Conservation (phyloP, 768 basidiomycete species). For the Tricholoma flavovirens region DNA sequence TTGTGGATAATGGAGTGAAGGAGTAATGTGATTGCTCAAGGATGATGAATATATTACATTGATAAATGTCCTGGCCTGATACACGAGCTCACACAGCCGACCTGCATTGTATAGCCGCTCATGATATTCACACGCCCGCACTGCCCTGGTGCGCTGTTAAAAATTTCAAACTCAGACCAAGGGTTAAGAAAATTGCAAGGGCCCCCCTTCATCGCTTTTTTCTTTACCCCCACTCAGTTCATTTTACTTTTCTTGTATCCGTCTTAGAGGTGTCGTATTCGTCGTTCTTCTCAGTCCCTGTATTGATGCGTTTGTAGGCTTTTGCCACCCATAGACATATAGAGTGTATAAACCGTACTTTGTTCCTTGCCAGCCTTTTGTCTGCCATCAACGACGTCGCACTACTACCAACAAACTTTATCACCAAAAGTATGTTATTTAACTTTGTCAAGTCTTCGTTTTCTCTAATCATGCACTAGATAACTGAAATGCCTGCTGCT, state of each 20-base stretch:
- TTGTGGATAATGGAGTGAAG: constrained; percentile 34
- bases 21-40: constrained; percentile 21
- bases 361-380: constrained; percentile 51
- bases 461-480: constrained; percentile 29
- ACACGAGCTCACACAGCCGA: not conserved
- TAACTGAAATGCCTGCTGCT: constrained; percentile 74
- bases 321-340: constrained; percentile 43
- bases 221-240: constrained; percentile 30
- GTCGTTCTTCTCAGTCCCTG: constrained; percentile 7
- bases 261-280: constrained; percentile 33
- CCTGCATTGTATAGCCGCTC: no score
- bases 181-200: constrained; percentile 27
- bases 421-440: constrained; percentile 36
- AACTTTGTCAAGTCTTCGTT: constrained; percentile 5
- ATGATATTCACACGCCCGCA: constrained; percentile 9
- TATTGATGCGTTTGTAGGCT: constrained; percentile 23
- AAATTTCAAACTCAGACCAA: constrained; percentile 37
- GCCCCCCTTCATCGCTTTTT: constrained; percentile 19
- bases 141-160: constrained; percentile 15
- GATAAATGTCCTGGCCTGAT: not conserved
- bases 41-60: not conserved
- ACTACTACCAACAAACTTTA: constrained; percentile 21
- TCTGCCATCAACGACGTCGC: constrained; percentile 41
- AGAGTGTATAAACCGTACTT: constrained; percentile 67
- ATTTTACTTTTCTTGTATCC: constrained; percentile 28